Base-by-base conservation (phyloP, 768 basidiomycete species). In the Leucocoprinus leucothites region DNA sequence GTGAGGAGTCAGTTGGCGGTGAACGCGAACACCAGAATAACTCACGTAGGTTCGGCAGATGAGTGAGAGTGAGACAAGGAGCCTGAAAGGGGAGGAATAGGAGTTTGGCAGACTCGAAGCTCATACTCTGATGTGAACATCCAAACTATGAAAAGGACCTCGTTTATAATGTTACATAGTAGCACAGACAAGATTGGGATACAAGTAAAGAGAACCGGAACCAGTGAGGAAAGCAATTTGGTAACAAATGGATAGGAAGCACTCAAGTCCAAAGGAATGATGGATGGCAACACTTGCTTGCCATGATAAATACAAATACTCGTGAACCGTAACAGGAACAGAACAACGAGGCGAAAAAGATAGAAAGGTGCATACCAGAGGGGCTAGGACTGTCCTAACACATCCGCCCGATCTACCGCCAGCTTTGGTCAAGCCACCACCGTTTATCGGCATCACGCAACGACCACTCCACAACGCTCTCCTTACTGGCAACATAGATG, bases 401-500 rank as follows among this genome's bases (percentile, higher is more conserved):
- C 13, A 34, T 5, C 13, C 5, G 22, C 16, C 3, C 24, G 11
- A 42, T n/a, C 51, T 59, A 79, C 50, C 64, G 68, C 79, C 79
- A 81, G 25, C 68, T 67, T 44, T 75, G 74, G 60, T 74, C 79
- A 42, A 75, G 70, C 84, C 85, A 90, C 87, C 87, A 91, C 48
- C 80, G 73, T 74, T 86, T 88, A 59, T 86, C 85, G 13, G 83
- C 81, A 3, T 86, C 87, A 19, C 80, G 74, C 50, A 94, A 22
- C 19, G 44, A 57, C 60, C 59, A 60, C 50, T 49, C 47, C 44
- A 59, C 61, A 42, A 57, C 43, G 25, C 63, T 57, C 26, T 58
- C 58, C 21, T 57, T 49, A 14, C 62, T 64, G 6, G 65, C 65
- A 34, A 68, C 68, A 51, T 71, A 71, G 61, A 71, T 64, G 48